These are phyloP conservation scores for Phytopythium delawarense DNA, from an alignment of 352 stramenopile species.

Conservation along the genomic window DNA sequence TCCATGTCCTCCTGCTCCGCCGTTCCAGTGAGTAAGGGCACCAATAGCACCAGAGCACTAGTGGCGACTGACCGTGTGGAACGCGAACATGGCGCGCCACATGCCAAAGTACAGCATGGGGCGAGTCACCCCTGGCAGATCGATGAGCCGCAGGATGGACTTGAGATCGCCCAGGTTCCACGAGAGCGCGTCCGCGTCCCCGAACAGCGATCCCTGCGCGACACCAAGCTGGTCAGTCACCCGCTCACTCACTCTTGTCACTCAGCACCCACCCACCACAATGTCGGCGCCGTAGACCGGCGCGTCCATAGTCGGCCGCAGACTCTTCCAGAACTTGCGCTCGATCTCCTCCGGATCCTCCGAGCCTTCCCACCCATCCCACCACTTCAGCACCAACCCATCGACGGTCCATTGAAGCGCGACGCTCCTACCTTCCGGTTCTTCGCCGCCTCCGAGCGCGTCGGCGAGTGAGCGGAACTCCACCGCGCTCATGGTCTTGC, in stretches of 20 bases:
- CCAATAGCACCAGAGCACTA: background rate
- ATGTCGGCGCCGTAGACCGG: constrained; percentile 91
- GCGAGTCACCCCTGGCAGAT: constrained; percentile 83
- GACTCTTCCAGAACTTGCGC: constrained; percentile 84
- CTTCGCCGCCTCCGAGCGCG: constrained; percentile 22
- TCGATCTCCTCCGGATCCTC: constrained; percentile 60
- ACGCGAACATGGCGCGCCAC: constrained; percentile 93
- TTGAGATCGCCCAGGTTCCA: constrained; percentile 90
- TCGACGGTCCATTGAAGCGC: background rate
- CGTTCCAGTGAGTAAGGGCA: background rate
- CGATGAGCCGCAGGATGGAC: constrained; percentile 80
- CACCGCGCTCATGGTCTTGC: constrained; percentile 54
- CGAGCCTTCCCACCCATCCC: constrained; percentile 7
- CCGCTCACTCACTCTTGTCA: background rate
- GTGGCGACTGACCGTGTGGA: constrained; percentile 77
- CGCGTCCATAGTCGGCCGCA: constrained; percentile 82
- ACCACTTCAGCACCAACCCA: background rate
- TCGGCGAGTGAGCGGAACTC: constrained; percentile 62
- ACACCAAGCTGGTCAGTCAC: background rate
- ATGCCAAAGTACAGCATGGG: constrained; percentile 94
- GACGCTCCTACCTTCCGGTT: background rate
- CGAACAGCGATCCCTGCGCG: constrained; percentile 78
- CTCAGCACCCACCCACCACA: constrained; percentile 34
- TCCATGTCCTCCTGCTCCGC: constrained; percentile 89
- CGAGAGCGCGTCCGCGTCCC: constrained; percentile 46